Evolutionary conservation across 176 grass and related monocot genomes (phyloP), one percentile per base, ranked within the genome.

Genomic region (Melocanna baccifera): DNA sequence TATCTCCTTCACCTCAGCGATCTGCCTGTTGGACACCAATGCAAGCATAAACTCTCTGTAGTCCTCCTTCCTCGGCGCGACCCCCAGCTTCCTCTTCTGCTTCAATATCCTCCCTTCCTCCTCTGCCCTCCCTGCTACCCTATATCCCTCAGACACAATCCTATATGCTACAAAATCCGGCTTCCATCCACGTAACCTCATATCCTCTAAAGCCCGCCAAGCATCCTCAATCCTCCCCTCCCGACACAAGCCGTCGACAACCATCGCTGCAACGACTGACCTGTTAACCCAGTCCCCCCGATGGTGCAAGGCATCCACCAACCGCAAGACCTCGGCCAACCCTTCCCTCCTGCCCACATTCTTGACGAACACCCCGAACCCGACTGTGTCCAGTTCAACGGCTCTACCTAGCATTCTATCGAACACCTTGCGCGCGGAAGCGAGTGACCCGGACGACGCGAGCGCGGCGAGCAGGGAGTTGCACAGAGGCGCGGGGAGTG

Each of bases 131-230:
- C 86, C 84, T 0, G 56, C 82, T 30, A 29, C n/a, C 69, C 39
- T 85, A 81, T 93, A 98, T 41, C 84, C 79, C 83, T 91, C 89
- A 0, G 96, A 91, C 75, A 95, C 96, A 74, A 91, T 83, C 78
- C 95, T 89, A 80, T 95, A 95, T 0, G 95, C 90, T 3, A 95
- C 88, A 77, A 98, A 98, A 88, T 95, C 93, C 0, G 96, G 93
- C 70, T 95, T 98, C 87, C 87, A 98, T 7, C 86, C 80, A 13
- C 78, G 76, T 0, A 46, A 42, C 64, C 87, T 90, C 56, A 95
- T 84, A 4, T 95, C 91, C 25, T 93, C 89, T 64, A 98, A 13
- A 77, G 84, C 75, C 39, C 34, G 15, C 89, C 92, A 95, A 67
- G 96, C 93, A 25, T 93, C 91, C 68, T 90, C 3, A 89, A 25